Evolutionary conservation across 257 asterid genomes (phyloP).

Genomic region (Pogostemon cablin): DNA sequence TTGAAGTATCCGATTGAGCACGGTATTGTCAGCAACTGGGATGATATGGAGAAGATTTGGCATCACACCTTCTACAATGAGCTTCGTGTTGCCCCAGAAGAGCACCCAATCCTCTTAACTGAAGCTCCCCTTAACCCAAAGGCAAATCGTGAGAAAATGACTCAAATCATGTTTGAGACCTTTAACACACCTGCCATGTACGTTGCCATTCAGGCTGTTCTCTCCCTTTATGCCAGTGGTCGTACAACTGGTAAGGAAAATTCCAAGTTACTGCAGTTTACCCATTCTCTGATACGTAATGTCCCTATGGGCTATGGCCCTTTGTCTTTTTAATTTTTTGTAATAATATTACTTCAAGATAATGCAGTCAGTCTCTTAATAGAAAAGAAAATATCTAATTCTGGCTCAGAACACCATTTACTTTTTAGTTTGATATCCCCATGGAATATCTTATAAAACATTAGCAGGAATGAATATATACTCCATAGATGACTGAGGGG

Average conservation of each 20-base stretch:
- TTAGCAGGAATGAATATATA: not conserved
- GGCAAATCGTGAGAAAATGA: slow-evolving; percentile 55
- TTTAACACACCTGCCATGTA: too few species aligned
- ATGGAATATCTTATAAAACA: not conserved
- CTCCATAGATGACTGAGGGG: not conserved
- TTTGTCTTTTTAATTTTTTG: not conserved
- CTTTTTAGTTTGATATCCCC: not conserved
- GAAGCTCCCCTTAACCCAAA: slow-evolving; percentile 57
- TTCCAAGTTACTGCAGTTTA: not conserved
- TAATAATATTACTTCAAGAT: not conserved
- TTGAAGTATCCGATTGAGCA: slow-evolving; percentile 63
- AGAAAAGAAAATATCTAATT: not conserved
- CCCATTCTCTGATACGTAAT: not conserved
- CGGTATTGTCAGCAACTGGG: slow-evolving; percentile 68
- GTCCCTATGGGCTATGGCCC: too few species aligned
- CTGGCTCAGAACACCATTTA: not conserved
- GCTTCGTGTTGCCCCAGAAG: slow-evolving; percentile 58
- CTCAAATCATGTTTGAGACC: too few species aligned
- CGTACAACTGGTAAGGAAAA: slow-evolving; percentile 47
- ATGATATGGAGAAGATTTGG: slow-evolving; percentile 69
- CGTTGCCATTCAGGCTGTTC: not conserved
- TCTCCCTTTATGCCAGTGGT: slow-evolving; percentile 48
- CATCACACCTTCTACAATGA: slow-evolving; percentile 32
- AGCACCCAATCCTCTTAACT: slow-evolving; percentile 52
- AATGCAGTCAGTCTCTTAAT: not conserved